Conservation (phyloP, 164 flowering plant species). For the Magnolia kwangsiensis region DNA sequence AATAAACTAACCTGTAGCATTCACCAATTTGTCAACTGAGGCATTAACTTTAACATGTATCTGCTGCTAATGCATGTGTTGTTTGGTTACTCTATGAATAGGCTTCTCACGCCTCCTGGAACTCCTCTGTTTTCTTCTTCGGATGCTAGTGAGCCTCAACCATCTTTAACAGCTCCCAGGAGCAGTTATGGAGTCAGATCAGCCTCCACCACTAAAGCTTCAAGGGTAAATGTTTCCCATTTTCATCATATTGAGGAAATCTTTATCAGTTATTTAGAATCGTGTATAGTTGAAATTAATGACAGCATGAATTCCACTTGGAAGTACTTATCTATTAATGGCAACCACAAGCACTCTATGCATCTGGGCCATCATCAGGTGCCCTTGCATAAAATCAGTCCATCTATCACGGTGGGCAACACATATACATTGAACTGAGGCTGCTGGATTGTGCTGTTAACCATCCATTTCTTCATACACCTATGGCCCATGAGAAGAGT, state of each 20-base stretch:
- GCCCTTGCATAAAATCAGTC: no score
- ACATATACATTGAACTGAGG: no score
- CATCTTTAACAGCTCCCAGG: conserved; percentile 45
- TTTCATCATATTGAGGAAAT: neutral
- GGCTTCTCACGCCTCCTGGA: conserved; percentile 98
- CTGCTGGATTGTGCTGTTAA: no score
- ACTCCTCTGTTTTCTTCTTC: conserved; percentile 72
- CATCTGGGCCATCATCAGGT: no score
- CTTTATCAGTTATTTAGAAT: neutral
- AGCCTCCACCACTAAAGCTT: conserved; percentile 57
- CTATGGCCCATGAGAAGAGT: no score
- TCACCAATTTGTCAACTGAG: neutral
- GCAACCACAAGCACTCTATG: no score
- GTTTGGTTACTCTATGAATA: conserved; percentile 20
- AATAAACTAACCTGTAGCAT: neutral
- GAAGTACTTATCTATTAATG: neutral
- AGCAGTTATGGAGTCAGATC: conserved; percentile 53
- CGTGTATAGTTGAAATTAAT: neutral
- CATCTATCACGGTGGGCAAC: no score
- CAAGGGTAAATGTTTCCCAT: conserved; percentile 54
- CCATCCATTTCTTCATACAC: no score
- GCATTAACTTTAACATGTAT: neutral
- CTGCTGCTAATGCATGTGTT: neutral
- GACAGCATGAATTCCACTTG: neutral
- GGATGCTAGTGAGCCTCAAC: conserved; percentile 52